Evolutionary conservation across 148 eudicot species (phyloP).

Genomic region (Pharnaceum exiguum): DNA sequence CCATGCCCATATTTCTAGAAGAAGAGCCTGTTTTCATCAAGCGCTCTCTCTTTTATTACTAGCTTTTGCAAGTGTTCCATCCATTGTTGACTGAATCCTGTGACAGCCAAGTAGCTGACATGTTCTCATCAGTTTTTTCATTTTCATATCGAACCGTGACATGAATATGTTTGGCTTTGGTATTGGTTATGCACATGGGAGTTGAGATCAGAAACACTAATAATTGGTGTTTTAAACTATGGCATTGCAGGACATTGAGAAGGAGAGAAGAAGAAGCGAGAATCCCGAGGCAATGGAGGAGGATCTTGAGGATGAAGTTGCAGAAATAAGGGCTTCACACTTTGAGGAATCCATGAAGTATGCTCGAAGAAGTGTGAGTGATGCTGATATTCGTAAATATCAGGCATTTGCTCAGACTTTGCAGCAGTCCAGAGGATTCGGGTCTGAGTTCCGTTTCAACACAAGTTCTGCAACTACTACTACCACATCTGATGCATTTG

Average conservation of each 20-base stretch:
- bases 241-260: conserved; percentile 78
- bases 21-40: too few species aligned
- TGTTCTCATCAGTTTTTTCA: too few species aligned
- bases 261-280: conserved; percentile 58
- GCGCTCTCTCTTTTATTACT: neutral
- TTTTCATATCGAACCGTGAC: too few species aligned
- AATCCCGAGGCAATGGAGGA: conserved; percentile 92
- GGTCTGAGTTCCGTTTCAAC: conserved; percentile 63
- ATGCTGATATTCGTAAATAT: conserved; percentile 89
- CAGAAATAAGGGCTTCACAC: conserved; percentile 74
- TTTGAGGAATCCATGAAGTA: conserved; percentile 90
- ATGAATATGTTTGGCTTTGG: too few species aligned
- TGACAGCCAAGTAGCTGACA: too few species aligned
- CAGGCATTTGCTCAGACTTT: conserved; percentile 87
- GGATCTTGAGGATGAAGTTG: conserved; percentile 76
- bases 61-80: too few species aligned
- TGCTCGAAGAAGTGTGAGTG: conserved; percentile 86
- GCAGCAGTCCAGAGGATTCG: conserved; percentile 87
- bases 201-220: too few species aligned
- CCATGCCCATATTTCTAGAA: too few species aligned
- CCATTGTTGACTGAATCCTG: too few species aligned
- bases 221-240: too few species aligned
- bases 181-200: too few species aligned
- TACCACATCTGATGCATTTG: conserved; percentile 55
- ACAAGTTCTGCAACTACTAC: conserved; percentile 29